These are phyloP conservation scores for Arxiozyma slooffiae DNA, from an alignment of 1,139 yeast species.

Conservation along the genomic window DNA sequence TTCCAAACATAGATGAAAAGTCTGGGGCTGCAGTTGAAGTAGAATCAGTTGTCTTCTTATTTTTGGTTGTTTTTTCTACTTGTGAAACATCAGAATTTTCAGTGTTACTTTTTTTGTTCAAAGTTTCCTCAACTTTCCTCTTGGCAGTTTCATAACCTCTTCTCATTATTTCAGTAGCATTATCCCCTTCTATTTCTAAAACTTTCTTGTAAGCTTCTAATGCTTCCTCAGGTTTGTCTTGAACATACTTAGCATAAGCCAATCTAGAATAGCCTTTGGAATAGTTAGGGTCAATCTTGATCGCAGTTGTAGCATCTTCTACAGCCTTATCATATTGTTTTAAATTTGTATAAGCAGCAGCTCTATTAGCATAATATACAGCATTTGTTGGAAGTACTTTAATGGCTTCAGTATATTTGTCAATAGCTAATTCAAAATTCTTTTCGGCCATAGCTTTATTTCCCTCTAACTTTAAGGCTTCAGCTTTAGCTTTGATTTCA, in stretches of 20 bases:
- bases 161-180: slow-evolving; percentile 81
- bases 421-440: slow-evolving; percentile 60
- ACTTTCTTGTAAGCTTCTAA: slow-evolving; percentile 87
- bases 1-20: slow-evolving; percentile 50
- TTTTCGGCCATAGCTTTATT: slow-evolving; percentile 82
- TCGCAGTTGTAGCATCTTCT: slow-evolving; percentile 73
- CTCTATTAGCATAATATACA: slow-evolving; percentile 84
- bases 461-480: slow-evolving; percentile 77
- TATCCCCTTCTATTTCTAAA: slow-evolving; percentile 74
- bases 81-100: slow-evolving; percentile 9
- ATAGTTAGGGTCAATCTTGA: slow-evolving; percentile 64
- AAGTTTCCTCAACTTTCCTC: slow-evolving; percentile 63
- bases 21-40: slow-evolving; percentile 40
- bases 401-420: slow-evolving; percentile 76
- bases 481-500: slow-evolving; percentile 58
- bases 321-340: slow-evolving; percentile 70
- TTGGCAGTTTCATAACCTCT: slow-evolving; percentile 92
- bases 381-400: slow-evolving; percentile 61
- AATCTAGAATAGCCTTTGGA: slow-evolving; percentile 92
- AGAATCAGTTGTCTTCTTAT: slow-evolving; percentile 23
- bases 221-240: slow-evolving; percentile 82
- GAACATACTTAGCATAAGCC: slow-evolving; percentile 85
- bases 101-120: slow-evolving; percentile 22
- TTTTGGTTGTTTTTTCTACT: slow-evolving; percentile 34
- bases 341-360: slow-evolving; percentile 87